Evolutionary conservation across 805 yeast species (phyloP), one percentile per base, ranked within the genome.

Genomic region (Yamadazyma endophytica): DNA sequence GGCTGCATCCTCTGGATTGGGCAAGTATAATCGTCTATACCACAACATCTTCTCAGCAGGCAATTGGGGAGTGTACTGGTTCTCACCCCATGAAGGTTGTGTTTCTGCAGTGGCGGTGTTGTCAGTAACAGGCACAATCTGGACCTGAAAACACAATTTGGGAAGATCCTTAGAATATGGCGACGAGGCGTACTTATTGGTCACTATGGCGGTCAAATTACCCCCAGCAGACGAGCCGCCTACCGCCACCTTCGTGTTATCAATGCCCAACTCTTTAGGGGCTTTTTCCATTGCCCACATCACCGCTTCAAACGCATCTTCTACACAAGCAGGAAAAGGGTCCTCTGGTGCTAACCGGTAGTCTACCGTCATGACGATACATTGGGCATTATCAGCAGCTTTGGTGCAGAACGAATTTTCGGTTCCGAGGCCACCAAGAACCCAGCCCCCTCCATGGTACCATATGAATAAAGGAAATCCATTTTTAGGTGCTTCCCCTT

Each of bases 141-240:
- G 50, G 33, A 68, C 39, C 40, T 69, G 75, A 31, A 58, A 56
- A 18, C 42, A 49, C 11, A 67, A 35, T 6, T 60, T 52, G 4
- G 73, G 70, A 4, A 58, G 39, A 3, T 35, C 24, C 13, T 32
- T 24, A 14, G 49, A 17, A 4, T 38, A 22, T n/a, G 41, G 38
- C 8, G 60, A 54, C 17, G 46, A 36, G 17, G 57, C 63, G 31
- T 43, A 57, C 32, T 57, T 53, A 37, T 61, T 60, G n/a, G 57
- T 40, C 12, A 47, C 45, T 5, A 64, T 67, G 1, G 64, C 66
- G 22, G 68, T 48, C 31, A 64, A 43, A 32, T 59, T 55, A 4
- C 67, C 68, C 9, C 69, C 69, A 9, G 76, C 76, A 4, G 76
- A 70, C 6, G 68, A 61, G 1, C 77, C 76, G 11, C 64, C 72